phyloP scores from a whole-genome alignment of 495 filamentous ascomycete species.

The Pyrenula aspistea region DNA sequence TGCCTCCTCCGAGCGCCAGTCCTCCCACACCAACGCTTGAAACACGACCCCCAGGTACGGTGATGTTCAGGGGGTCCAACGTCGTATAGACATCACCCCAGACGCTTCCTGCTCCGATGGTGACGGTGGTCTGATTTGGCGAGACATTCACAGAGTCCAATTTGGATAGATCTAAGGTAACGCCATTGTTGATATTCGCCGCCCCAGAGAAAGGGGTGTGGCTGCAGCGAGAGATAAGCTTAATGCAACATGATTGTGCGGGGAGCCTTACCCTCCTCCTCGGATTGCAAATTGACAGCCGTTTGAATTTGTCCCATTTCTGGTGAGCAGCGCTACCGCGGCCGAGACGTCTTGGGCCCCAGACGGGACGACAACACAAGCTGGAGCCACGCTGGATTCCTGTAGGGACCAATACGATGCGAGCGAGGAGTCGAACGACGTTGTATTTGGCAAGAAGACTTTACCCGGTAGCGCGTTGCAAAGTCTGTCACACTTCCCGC shows the following conservation, averaged over 20 bases:
- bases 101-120: constrained; percentile 35
- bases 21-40: constrained; percentile 26
- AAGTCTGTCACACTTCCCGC: neutral
- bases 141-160: constrained; percentile 30
- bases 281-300: constrained; percentile 24
- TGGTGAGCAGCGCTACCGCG: constrained; percentile 8
- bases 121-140: constrained; percentile 18
- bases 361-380: constrained; percentile 20
- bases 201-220: constrained; percentile 38
- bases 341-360: constrained; percentile 15
- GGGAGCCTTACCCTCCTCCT: constrained; percentile 13
- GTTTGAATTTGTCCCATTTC: constrained; percentile 3
- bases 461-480: constrained; percentile 1
- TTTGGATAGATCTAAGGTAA: constrained; percentile 36
- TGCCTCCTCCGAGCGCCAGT: constrained; percentile 22
- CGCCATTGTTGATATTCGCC: constrained; percentile 39
- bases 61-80: constrained; percentile 31
- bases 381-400: constrained; percentile 17
- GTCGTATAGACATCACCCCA: constrained; percentile 35
- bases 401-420: constrained; percentile 16
- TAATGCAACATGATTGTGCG: neutral
- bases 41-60: constrained; percentile 38
- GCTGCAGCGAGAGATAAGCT: neutral
- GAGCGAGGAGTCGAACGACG: constrained; percentile 10
- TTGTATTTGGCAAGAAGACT: constrained; percentile 9